Conservation (phyloP, 148 eudicot species). For the Drosera capensis region DNA sequence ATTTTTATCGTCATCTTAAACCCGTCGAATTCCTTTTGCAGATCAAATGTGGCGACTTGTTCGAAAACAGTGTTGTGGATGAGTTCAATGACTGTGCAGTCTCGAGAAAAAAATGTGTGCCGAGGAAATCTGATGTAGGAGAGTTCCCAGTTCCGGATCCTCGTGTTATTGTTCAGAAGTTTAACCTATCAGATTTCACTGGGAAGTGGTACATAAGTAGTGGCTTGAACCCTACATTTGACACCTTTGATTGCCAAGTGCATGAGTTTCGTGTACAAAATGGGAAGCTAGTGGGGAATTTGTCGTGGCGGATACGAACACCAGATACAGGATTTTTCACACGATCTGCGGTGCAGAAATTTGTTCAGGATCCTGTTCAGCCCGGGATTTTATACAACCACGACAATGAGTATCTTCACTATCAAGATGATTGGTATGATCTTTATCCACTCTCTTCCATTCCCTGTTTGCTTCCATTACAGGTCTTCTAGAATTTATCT, state of each 20-base stretch:
- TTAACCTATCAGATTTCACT: constrained; percentile 55
- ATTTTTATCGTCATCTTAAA: not conserved
- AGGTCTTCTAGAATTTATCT: not conserved
- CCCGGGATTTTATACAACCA: constrained; percentile 89
- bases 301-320: constrained; percentile 70
- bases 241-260: constrained; percentile 78
- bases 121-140: constrained; percentile 84
- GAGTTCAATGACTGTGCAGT: constrained; percentile 98
- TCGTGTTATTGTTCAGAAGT: constrained; percentile 42
- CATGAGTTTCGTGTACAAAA: constrained; percentile 76
- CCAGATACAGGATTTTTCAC: constrained; percentile 91
- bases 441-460: not conserved
- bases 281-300: constrained; percentile 61
- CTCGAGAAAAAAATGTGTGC: constrained; percentile 90
- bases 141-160: constrained; percentile 88
- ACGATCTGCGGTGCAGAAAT: constrained; percentile 69
- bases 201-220: constrained; percentile 89
- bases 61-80: constrained; percentile 86
- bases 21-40: constrained; percentile 15
- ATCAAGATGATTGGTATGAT: constrained; percentile 92
- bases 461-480: not conserved
- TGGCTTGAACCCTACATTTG: constrained; percentile 86
- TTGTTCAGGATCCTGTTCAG: constrained; percentile 69
- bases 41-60: constrained; percentile 97
- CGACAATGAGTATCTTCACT: constrained; percentile 93